Conservation (phyloP, 2,329 filamentous ascomycete species). For the Penicillium sp. region DNA sequence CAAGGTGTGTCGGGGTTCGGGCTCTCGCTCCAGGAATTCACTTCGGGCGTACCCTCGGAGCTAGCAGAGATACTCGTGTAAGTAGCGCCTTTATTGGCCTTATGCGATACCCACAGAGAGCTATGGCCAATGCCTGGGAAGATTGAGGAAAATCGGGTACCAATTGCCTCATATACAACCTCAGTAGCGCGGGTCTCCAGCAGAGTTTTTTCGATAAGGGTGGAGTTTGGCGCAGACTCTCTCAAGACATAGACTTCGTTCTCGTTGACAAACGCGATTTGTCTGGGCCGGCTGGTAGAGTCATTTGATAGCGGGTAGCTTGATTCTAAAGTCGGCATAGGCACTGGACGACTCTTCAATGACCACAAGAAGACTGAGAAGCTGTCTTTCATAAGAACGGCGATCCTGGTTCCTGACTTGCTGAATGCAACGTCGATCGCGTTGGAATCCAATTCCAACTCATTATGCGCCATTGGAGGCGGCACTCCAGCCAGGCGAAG, state of each 20-base stretch:
- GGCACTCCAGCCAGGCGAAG: constrained; percentile 83
- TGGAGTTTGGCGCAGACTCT: constrained; percentile 34
- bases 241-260: constrained; percentile 50
- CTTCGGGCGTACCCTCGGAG: constrained; percentile 20
- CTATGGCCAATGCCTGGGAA: constrained; percentile 41
- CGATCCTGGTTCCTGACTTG: constrained; percentile 66
- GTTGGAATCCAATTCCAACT: constrained; percentile 66
- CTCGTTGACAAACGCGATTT: constrained; percentile 53
- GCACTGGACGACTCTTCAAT: constrained; percentile 50
- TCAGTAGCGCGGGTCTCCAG: constrained; percentile 39
- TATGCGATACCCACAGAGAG: constrained; percentile 44
- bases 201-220: constrained; percentile 37
- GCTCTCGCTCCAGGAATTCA: constrained; percentile 34
- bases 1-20: constrained; percentile 44
- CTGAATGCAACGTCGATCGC: constrained; percentile 77
- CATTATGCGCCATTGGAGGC: constrained; percentile 87
- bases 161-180: constrained; percentile 35
- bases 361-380: constrained; percentile 74
- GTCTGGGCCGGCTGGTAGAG: constrained; percentile 40
- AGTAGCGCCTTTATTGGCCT: constrained; percentile 29
- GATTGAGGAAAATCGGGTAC: constrained; percentile 41
- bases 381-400: constrained; percentile 69
- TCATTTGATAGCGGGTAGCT: constrained; percentile 40
- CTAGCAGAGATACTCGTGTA: constrained; percentile 36
- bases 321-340: constrained; percentile 42